phyloP scores from a whole-genome alignment of 2,329 filamentous ascomycete species.

The Penicillium sp. region DNA sequence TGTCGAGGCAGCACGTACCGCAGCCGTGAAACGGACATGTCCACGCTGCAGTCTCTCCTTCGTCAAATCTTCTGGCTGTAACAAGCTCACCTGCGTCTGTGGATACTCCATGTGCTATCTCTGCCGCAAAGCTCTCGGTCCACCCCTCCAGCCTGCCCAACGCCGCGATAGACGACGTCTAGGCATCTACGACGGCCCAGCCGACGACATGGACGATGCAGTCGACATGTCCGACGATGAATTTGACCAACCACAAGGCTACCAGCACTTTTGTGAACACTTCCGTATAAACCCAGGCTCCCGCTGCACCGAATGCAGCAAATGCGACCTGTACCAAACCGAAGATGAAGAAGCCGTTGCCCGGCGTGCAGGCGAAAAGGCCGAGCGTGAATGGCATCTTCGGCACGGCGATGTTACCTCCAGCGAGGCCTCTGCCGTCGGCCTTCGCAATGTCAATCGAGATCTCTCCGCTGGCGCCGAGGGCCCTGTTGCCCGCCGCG shows the following conservation, averaged over 20 bases:
- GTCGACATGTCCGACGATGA: conserved; percentile 16
- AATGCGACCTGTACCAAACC: conserved; percentile 67
- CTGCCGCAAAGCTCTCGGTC: conserved; percentile 64
- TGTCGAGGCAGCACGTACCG: conserved; percentile 87
- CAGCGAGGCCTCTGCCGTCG: conserved; percentile 11
- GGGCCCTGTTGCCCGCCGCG: conserved; percentile 12
- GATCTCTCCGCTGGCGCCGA: conserved; percentile 22
- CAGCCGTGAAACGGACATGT: conserved; percentile 91
- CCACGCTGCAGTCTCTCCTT: conserved; percentile 87
- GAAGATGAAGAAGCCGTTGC: conserved; percentile 69
- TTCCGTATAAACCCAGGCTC: conserved; percentile 76
- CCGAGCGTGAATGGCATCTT: conserved; percentile 65
- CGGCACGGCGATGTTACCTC: conserved; percentile 49
- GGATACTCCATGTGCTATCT: conserved; percentile 98
- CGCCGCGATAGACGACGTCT: conserved; percentile 6
- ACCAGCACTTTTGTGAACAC: conserved; percentile 93
- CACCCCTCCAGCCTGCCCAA: conserved; percentile 17
- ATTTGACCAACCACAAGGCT: conserved; percentile 60
- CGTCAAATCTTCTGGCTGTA: conserved; percentile 90
- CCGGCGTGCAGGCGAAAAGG: conserved; percentile 62
- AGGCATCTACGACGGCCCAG: conserved; percentile 41
- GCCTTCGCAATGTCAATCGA: conserved; percentile 26
- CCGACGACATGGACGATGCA: conserved; percentile 26
- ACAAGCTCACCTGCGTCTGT: conserved; percentile 92
- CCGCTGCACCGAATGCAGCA: conserved; percentile 70